Conservation (phyloP, 768 basidiomycete species). For the Hygrocybe punicea region DNA sequence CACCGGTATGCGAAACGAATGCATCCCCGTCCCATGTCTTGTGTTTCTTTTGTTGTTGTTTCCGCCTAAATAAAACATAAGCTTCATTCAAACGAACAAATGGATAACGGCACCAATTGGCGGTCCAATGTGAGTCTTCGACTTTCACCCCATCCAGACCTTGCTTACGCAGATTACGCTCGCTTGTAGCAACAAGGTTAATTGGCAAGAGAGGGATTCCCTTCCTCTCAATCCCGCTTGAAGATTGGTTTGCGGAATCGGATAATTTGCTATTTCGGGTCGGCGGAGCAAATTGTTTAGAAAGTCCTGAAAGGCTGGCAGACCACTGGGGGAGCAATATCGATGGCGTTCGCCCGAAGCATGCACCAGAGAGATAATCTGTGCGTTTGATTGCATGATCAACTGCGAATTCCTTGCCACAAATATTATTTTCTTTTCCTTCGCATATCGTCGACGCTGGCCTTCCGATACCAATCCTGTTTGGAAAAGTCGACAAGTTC, state of each 20-base stretch:
- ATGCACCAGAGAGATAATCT: constrained; percentile 63
- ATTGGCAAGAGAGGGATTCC: constrained; percentile 42
- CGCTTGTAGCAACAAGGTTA: constrained; percentile 25
- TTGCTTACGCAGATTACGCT: constrained; percentile 14
- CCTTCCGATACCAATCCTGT: constrained; percentile 55
- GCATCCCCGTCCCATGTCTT: constrained; percentile 86
- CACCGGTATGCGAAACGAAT: constrained; percentile 50
- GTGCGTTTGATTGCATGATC: constrained; percentile 52
- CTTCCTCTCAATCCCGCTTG: constrained; percentile 14
- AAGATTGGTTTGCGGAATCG: background rate
- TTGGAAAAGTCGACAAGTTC: constrained; percentile 1
- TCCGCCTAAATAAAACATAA: constrained; percentile 51
- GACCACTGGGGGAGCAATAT: background rate
- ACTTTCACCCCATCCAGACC: constrained; percentile 7
- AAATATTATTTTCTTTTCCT: constrained; percentile 38
- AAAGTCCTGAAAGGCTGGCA: constrained; percentile 12
- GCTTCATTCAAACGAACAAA: background rate
- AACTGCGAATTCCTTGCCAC: constrained; percentile 62
- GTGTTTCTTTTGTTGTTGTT: constrained; percentile 68
- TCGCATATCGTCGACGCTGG: constrained; percentile 39
- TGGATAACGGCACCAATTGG: constrained; percentile 53
- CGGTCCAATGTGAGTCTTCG: constrained; percentile 56
- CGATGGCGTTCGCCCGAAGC: constrained; percentile 45
- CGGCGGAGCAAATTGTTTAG: constrained; percentile 28
- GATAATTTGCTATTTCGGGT: constrained; percentile 1